These are phyloP conservation scores for Xylariaceae sp. DNA, from an alignment of 2,329 filamentous ascomycete genomes.

Conservation along the genomic window DNA sequence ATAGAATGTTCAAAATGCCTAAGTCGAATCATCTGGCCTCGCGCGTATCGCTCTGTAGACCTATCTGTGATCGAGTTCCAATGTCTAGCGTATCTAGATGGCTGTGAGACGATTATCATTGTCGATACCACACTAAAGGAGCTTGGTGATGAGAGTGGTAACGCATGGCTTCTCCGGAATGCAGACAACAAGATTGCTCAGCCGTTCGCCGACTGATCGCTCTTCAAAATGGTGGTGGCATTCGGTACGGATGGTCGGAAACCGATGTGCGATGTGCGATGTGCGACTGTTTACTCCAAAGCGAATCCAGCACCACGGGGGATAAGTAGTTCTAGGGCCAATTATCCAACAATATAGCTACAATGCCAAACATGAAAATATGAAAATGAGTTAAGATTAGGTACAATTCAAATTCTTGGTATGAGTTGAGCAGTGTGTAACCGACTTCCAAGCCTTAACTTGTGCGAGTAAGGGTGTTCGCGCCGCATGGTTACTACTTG, in stretches of 20 bases:
- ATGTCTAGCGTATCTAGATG: slow-evolving; percentile 48
- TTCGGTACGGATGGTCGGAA: slow-evolving; percentile 41
- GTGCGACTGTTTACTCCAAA: too few relatives aligned
- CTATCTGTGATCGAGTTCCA: slow-evolving; percentile 43
- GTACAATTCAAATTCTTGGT: too few relatives aligned
- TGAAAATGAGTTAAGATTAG: too few relatives aligned
- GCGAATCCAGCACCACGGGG: too few relatives aligned
- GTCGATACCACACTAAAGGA: slow-evolving; percentile 45
- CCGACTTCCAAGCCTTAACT: too few relatives aligned
- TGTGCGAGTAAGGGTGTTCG: too few relatives aligned
- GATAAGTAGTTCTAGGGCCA: too few relatives aligned
- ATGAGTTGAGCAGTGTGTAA: too few relatives aligned
- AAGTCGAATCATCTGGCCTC: slow-evolving; percentile 55
- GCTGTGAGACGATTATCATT: slow-evolving; percentile 2
- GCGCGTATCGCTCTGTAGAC: slow-evolving; percentile 47
- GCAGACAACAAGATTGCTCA: slow-evolving; percentile 42
- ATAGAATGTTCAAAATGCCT: slow-evolving; percentile 53
- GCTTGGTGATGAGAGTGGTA: slow-evolving; percentile 49
- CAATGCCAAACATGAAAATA: too few relatives aligned
- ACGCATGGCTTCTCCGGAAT: slow-evolving; percentile 52
- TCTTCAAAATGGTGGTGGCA: slow-evolving; percentile 47
- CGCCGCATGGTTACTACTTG: too few relatives aligned
- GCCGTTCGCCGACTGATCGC: slow-evolving; percentile 47
- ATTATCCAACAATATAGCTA: too few relatives aligned
- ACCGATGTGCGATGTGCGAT: too few relatives aligned